Evolutionary conservation across 2,329 filamentous ascomycete genomes (phyloP).

Genomic region (Teratosphaeria pseudoeucalypti): DNA sequence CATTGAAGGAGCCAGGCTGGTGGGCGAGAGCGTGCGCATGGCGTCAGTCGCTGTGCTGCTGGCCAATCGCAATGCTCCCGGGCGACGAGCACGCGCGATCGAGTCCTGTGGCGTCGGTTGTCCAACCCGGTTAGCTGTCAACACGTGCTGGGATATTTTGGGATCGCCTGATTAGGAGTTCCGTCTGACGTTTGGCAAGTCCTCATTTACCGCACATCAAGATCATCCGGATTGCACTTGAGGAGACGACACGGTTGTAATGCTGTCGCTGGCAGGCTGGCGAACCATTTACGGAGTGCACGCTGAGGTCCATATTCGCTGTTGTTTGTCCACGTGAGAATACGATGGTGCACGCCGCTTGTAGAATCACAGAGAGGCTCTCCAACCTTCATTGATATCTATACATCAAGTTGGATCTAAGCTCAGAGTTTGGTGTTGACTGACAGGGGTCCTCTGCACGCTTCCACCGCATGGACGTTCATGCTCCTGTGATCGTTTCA

Average conservation of each 20-base stretch:
- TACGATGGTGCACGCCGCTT: too few relatives aligned
- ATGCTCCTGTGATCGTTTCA: background rate
- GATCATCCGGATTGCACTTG: background rate
- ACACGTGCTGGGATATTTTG: too few relatives aligned
- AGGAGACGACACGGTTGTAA: background rate
- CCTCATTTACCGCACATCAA: background rate
- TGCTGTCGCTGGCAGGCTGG: background rate
- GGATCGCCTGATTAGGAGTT: background rate
- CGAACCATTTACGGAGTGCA: background rate
- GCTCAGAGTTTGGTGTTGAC: background rate
- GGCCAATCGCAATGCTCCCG: background rate
- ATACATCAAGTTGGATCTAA: background rate
- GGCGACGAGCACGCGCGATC: background rate
- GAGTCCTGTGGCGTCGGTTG: background rate
- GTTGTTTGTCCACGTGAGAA: too few relatives aligned
- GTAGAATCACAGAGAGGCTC: too few relatives aligned
- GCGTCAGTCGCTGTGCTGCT: background rate
- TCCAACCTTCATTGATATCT: too few relatives aligned
- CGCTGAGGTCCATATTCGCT: background rate
- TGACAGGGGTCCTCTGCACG: background rate
- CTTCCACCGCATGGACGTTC: background rate
- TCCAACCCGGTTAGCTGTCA: too few relatives aligned
- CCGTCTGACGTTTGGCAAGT: background rate
- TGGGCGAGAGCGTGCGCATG: background rate
- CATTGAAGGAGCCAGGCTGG: background rate